Evolutionary conservation across 306 rosid genomes (phyloP), one percentile per base, ranked within the genome.

Genomic region (Pueraria montana): DNA sequence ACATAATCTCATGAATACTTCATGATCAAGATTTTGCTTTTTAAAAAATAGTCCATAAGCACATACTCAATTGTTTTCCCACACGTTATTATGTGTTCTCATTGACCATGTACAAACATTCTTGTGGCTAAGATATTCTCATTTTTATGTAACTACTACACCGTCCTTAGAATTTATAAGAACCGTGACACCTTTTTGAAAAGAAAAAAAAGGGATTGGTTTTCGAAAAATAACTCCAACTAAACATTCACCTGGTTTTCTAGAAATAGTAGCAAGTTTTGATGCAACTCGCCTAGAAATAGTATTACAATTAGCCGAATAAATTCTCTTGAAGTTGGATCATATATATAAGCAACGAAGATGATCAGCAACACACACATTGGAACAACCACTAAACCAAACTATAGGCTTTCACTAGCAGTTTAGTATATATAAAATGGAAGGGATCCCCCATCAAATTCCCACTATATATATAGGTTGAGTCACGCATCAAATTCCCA

Each of bases 391-490:
- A 67, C 17, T 34, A 48, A 74, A 74, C 8, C 8, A 34, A 53
- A 53, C 21, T 53, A 64, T 55, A 30, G 66, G 48, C 11, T 17
- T 55, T 36, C 30, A 75, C 24, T 38, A 6, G 49, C 13, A 12
- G 7, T 11, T 34, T 16, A 8, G 61, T 67, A 17, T 34, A 66
- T 36, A 55, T 77, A 67, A 67, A 73, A n/a, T 55, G 55, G 49
- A 77, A 66, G 48, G 0, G 4, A 4, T 24, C 26, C 59, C 26
- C 40, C 59, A 21, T 27, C 59, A 71, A 80, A 42, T 64, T 58
- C 38, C 38, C 62, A 70, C 79, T 80, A 72, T 80, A 81, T 80
- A 80, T 81, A 81, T 72, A 81, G 21, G 27, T 46, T 66, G 56
- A 68, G 43, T 78, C 69, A 50, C 74, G 10, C 85, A 72, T 79